phyloP scores from a whole-genome alignment of 2,329 filamentous ascomycete genomes.

The Cordyceps cicadae region DNA sequence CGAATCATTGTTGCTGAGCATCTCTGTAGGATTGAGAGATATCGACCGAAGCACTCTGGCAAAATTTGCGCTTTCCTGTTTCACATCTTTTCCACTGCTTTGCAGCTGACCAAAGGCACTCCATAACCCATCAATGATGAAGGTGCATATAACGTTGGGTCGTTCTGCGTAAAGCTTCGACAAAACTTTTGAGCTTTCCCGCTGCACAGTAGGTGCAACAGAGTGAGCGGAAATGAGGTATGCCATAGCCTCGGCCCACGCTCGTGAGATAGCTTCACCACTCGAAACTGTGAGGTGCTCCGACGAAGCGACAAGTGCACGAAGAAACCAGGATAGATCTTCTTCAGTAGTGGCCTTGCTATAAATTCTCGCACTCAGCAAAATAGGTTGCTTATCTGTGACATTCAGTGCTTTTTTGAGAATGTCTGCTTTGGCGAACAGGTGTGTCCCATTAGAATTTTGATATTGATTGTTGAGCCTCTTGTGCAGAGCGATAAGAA shows the following conservation, averaged over 20 bases:
- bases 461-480: constrained; percentile 46
- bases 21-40: constrained; percentile 49
- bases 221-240: constrained; percentile 60
- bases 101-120: constrained; percentile 64
- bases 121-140: constrained; percentile 70
- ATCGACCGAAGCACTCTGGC: constrained; percentile 54
- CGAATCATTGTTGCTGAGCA: constrained; percentile 32
- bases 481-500: constrained; percentile 58
- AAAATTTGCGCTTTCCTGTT: constrained; percentile 56
- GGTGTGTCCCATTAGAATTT: constrained; percentile 35
- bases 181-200: constrained; percentile 53
- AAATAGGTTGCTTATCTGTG: constrained; percentile 78
- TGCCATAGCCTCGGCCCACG: constrained; percentile 82
- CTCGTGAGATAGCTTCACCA: constrained; percentile 43
- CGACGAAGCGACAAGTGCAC: constrained; percentile 58
- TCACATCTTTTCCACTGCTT: constrained; percentile 68
- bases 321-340: constrained; percentile 69
- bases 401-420: constrained; percentile 57
- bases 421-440: constrained; percentile 51
- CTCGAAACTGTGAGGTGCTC: constrained; percentile 42
- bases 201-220: constrained; percentile 54
- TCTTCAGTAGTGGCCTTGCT: constrained; percentile 66
- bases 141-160: constrained; percentile 49
- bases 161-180: constrained; percentile 55
- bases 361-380: constrained; percentile 78